These are phyloP conservation scores for Colletotrichum paranaense DNA, from an alignment of 2,329 filamentous ascomycete species.

Conservation along the genomic window DNA sequence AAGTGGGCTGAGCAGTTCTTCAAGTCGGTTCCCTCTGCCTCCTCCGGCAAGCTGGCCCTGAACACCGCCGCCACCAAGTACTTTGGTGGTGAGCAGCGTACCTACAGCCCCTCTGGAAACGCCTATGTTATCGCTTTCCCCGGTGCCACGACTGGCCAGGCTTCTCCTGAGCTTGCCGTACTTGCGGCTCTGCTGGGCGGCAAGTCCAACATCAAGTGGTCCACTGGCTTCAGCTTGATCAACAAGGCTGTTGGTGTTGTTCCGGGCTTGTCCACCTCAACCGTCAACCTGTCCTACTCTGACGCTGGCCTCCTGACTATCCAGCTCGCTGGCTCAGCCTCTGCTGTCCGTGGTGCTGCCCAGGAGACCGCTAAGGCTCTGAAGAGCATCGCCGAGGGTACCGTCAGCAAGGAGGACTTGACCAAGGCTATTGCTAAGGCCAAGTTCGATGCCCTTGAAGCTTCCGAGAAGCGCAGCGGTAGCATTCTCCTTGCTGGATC, in stretches of 20 bases:
- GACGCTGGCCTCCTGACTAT: slow-evolving; percentile 92
- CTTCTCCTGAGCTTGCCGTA: slow-evolving; percentile 91
- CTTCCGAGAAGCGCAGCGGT: slow-evolving; percentile 80
- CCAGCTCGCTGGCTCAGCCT: slow-evolving; percentile 80
- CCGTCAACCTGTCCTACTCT: slow-evolving; percentile 87
- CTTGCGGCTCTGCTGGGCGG: slow-evolving; percentile 91
- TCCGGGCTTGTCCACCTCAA: slow-evolving; percentile 75
- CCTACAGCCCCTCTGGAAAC: slow-evolving; percentile 81
- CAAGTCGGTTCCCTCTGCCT: slow-evolving; percentile 70
- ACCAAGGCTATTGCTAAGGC: slow-evolving; percentile 92
- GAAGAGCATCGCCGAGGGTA: slow-evolving; percentile 81
- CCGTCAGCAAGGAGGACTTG: slow-evolving; percentile 85
- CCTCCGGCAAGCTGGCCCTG: slow-evolving; percentile 63
- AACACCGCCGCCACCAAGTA: slow-evolving; percentile 81
- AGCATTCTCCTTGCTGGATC: slow-evolving; percentile 87
- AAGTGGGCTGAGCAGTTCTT: slow-evolving; percentile 98
- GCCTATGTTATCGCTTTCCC: slow-evolving; percentile 92
- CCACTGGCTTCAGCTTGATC: slow-evolving; percentile 89
- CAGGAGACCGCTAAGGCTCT: slow-evolving; percentile 83
- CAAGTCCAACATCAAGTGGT: slow-evolving; percentile 94
- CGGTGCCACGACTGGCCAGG: slow-evolving; percentile 81
- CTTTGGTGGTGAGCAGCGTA: slow-evolving; percentile 94
- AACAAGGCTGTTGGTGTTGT: slow-evolving; percentile 79
- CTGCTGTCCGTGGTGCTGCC: slow-evolving; percentile 78
- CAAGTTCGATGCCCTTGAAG: slow-evolving; percentile 91